Conservation (phyloP, 2,329 filamentous ascomycete species). For the Epicoccum sorghinum region DNA sequence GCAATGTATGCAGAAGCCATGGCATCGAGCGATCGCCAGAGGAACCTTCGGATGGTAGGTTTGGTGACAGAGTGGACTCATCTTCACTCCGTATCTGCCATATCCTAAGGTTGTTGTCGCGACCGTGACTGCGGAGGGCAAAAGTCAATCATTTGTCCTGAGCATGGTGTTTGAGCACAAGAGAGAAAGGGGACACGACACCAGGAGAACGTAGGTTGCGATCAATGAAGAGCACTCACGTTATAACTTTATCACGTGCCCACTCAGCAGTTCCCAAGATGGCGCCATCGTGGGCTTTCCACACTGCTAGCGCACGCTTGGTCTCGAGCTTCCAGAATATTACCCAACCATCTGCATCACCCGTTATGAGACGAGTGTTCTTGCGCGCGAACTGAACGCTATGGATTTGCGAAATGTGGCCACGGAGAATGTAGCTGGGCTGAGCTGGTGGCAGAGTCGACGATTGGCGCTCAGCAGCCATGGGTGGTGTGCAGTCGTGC, state of each 20-base stretch:
- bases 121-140: conserved; percentile 70
- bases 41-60: conserved; percentile 71
- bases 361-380: conserved; percentile 81
- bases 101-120: conserved; percentile 83
- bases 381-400: conserved; percentile 72
- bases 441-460: conserved; percentile 56
- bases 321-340: conserved; percentile 83
- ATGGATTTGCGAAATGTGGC: conserved; percentile 82
- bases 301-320: conserved; percentile 81
- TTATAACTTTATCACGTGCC: conserved; percentile 76
- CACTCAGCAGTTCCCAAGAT: conserved; percentile 78
- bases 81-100: conserved; percentile 74
- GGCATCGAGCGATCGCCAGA: conserved; percentile 64
- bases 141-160: neutral
- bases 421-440: conserved; percentile 77
- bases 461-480: conserved; percentile 37
- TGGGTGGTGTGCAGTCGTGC: conserved; percentile 37
- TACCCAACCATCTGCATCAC: conserved; percentile 88
- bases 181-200: too few relatives aligned
- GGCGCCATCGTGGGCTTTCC: conserved; percentile 80
- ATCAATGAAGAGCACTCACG: conserved; percentile 63
- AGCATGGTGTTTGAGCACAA: neutral
- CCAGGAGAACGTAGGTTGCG: neutral
- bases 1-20: conserved; percentile 82
- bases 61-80: conserved; percentile 69